Evolutionary conservation across 1,284 basidiomycete species (phyloP), one percentile per base, ranked within the genome.

Genomic region (Fomitopsis schrenkii): DNA sequence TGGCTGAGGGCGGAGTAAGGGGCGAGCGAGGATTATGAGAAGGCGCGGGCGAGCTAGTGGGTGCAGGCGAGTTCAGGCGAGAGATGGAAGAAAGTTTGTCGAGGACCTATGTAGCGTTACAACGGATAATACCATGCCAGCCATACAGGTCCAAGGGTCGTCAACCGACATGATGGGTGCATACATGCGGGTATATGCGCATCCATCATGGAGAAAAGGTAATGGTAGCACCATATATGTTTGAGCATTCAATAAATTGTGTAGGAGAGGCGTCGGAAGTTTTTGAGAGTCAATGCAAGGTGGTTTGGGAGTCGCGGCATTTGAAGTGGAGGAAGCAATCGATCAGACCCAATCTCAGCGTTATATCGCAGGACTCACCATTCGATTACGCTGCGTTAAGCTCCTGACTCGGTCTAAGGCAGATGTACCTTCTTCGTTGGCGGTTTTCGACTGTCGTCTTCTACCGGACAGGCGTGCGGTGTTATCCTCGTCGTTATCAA

Each of bases 331-430:
- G 22, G 14, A 1, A n/a, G 6, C 30, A 33, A 15, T 26, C 26
- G 5, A 26, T 44, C 44, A 35, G 28, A 35, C 40, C 1, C 22
- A 42, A 56, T 36, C 22, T 40, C 59, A 26, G 35, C n/a, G 26
- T 4, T 41, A 10, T 35, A 4, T n/a, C 14, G 36, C 7, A 26
- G 26, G 12, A 65, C 81, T 69, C 69, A 90, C 89, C 79, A 87
- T 80, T 68, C 85, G 81, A 76, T 90, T 91, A 50, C 89, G 79
- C 67, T 91, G 81, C 9, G 86, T 83, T 50, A 91, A 76, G 63
- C 79, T 90, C 72, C 82, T 85, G 35, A 88, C 87, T 42, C 88
- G 79, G 70, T 88, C 83, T 63, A 91, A 72, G 2, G 87, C 84
- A 53, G 78, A 71, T 12, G 79, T 72, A 66, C 87, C 86, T 64